phyloP scores from a whole-genome alignment of 441 rosid genomes.

The Pelargonium citronellum region DNA sequence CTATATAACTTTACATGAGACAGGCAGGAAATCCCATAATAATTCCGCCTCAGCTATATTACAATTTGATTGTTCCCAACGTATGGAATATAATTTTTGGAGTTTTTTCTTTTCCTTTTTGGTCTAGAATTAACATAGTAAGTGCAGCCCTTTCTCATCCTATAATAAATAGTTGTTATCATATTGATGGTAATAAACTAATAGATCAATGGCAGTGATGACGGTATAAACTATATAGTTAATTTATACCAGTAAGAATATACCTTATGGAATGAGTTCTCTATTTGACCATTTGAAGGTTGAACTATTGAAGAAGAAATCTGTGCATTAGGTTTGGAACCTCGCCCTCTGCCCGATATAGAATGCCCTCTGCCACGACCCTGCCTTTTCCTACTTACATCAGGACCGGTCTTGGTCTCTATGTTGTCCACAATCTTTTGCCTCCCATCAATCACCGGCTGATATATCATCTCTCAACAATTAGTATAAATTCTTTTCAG shows the following conservation, averaged over 20 bases:
- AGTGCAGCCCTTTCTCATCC: not conserved
- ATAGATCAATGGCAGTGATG: not conserved
- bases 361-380: slow-evolving; percentile 79
- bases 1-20: not conserved
- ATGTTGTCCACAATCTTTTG: slow-evolving; percentile 46
- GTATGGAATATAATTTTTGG: not conserved
- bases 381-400: slow-evolving; percentile 63
- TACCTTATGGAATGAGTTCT: slow-evolving; percentile 62
- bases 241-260: slow-evolving; percentile 19
- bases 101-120: not conserved
- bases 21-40: not conserved
- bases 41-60: not conserved
- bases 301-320: slow-evolving; percentile 36
- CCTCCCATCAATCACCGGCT: slow-evolving; percentile 54
- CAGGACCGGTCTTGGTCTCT: slow-evolving; percentile 50
- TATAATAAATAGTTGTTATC: not conserved
- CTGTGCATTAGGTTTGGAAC: slow-evolving; percentile 64
- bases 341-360: slow-evolving; percentile 73
- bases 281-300: slow-evolving; percentile 55
- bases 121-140: not conserved
- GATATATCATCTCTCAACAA: slow-evolving; percentile 29
- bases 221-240: not conserved
- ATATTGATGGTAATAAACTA: not conserved
- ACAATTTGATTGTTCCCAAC: not conserved
- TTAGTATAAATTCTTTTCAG: slow-evolving; percentile 11